Base-by-base conservation (phyloP, 148 eudicot species). In the Persicaria maculosa region DNA sequence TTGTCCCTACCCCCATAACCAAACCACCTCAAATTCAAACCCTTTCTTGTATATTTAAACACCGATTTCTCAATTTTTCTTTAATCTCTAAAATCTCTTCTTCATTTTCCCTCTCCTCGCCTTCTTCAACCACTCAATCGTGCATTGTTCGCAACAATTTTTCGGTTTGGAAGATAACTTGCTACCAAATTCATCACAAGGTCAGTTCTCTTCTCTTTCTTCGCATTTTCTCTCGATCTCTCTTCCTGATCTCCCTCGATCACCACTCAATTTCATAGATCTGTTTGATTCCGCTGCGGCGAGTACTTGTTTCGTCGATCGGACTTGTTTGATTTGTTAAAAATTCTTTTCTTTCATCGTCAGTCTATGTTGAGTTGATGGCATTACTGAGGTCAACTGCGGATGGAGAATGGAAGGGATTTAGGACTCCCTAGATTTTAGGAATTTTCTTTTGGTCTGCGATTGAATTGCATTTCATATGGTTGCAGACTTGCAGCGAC, bases 401-500 rank as follows among this genome's bases (percentile, higher is more conserved):
- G n/a, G 31, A 57, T 19, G 19, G 8, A 17, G 62, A 20, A 57
- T 17, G 31, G 4, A 19, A 57, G 62, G 62, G 40, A 31, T 31
- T 31, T 31, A 31, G 40, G 40, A 1, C 3, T 31, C 40, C 40
- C 40, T 31, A 1, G 40, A 31, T 31, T 31, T 31, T 31, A 31
- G 40, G 40, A 31, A 31, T 31, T 31, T 31, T 31, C 40, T 31
- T 31, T 31, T 31, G 40, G 40, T 31, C 19, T 43, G 11, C 15
- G 19, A 40, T 4, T 44, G 72, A 16, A n/a, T 12, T 40, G 12
- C 36, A 16, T 69, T 15, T 17, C 50, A 12, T 44, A 9, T 79
- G 75, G 72, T 74, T 79, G 79, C 82, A 75, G 88, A 74, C 68
- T 74, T 79, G 79, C 82, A 75, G 88, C 70, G 69, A 71, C 72